Evolutionary conservation across 2,329 filamentous ascomycete species (phyloP).

Genomic region (Thelonectria rubi): DNA sequence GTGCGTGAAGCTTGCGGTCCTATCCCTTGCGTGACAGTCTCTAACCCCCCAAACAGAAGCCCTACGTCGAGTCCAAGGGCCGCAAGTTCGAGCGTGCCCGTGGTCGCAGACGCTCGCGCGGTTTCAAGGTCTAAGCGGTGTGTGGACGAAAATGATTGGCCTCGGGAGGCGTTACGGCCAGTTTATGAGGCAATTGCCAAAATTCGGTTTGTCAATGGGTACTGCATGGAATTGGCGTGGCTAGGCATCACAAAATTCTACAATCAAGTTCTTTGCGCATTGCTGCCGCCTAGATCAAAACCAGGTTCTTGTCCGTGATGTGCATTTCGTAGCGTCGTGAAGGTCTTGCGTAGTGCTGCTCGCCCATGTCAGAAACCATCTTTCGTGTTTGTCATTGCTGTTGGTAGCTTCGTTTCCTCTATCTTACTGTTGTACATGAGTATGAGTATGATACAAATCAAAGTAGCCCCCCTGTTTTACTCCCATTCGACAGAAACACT

Average conservation of each 20-base stretch:
- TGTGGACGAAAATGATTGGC: constrained; percentile 39
- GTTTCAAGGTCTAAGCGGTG: constrained; percentile 97
- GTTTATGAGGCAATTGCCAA: constrained; percentile 42
- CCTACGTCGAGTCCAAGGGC: constrained; percentile 96
- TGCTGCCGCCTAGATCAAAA: constrained; percentile 41
- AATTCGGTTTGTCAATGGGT: constrained; percentile 47
- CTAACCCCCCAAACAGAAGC: constrained; percentile 74
- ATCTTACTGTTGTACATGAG: neutral
- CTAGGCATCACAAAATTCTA: constrained; percentile 56
- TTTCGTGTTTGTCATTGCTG: no score
- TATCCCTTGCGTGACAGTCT: neutral
- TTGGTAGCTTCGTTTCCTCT: neutral
- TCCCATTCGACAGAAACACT: constrained; percentile 43
- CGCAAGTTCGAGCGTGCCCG: constrained; percentile 99
- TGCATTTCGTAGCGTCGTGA: neutral
- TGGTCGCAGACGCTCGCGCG: constrained; percentile 97
- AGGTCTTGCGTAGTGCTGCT: no score
- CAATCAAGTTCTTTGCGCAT: constrained; percentile 44
- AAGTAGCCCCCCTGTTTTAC: neutral
- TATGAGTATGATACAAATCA: neutral
- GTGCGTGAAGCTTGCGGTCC: constrained; percentile 56
- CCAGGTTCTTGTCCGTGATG: neutral
- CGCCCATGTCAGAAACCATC: no score
- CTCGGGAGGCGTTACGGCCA: constrained; percentile 42
- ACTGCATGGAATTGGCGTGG: constrained; percentile 58